These are phyloP conservation scores for Blastocystis sp. DNA, from an alignment of 352 stramenopile species.

Conservation along the genomic window DNA sequence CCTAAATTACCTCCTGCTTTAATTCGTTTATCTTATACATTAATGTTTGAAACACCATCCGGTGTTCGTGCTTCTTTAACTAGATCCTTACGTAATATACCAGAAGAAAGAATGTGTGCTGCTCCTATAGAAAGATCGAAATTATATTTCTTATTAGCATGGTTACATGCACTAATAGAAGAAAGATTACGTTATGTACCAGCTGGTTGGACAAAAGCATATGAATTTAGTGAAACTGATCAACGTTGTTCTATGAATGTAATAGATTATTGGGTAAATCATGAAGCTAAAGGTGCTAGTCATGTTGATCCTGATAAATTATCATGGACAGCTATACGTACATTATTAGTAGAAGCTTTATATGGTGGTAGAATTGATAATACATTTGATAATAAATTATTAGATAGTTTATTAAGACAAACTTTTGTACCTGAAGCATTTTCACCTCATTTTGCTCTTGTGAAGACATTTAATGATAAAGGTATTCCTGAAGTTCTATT, in stretches of 20 bases:
- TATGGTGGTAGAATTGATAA: conserved; percentile 92
- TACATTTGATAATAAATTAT: conserved; percentile 74
- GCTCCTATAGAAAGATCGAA: conserved; percentile 61
- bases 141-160: conserved; percentile 84
- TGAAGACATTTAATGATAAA: conserved; percentile 47
- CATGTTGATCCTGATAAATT: conserved; percentile 80
- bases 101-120: conserved; percentile 66
- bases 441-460: conserved; percentile 61
- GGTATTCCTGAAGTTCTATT: conserved; percentile 48
- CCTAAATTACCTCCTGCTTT: conserved; percentile 77
- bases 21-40: conserved; percentile 78
- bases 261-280: conserved; percentile 84
- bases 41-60: conserved; percentile 87
- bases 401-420: conserved; percentile 71
- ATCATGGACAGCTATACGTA: conserved; percentile 86
- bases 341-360: conserved; percentile 78
- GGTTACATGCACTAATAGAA: conserved; percentile 90
- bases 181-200: conserved; percentile 88
- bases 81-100: conserved; percentile 73
- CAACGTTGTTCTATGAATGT: conserved; percentile 81
- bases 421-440: conserved; percentile 81
- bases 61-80: conserved; percentile 87
- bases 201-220: conserved; percentile 86
- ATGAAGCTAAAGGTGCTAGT: conserved; percentile 54
- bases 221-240: conserved; percentile 97